Conservation (phyloP, 2,329 filamentous ascomycete species). For the Monosporascus sp. region DNA sequence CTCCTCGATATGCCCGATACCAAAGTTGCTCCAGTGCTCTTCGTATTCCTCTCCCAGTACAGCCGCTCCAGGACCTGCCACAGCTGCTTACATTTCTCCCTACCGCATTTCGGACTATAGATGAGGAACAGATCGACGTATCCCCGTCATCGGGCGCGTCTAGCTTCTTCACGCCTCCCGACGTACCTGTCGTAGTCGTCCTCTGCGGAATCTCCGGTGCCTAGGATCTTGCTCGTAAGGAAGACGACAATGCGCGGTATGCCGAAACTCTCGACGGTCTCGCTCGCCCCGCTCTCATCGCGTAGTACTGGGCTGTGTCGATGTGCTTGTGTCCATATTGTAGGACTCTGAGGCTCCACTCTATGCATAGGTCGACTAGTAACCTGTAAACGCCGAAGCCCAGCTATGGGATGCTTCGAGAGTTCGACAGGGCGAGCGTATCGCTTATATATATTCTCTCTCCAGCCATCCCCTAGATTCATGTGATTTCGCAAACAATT, state of each 20-base stretch:
- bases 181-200: constrained; percentile 53
- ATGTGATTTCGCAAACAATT: too few species aligned
- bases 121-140: constrained; percentile 67
- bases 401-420: constrained; percentile 54
- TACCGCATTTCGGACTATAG: constrained; percentile 54
- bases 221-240: constrained; percentile 67
- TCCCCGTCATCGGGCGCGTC: constrained; percentile 41
- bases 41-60: constrained; percentile 52
- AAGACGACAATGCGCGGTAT: constrained; percentile 46
- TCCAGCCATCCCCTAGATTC: too few species aligned
- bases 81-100: constrained; percentile 51
- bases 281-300: constrained; percentile 63
- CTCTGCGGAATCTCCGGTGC: constrained; percentile 46
- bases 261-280: constrained; percentile 52
- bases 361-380: constrained; percentile 45
- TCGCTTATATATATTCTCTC: constrained; percentile 30
- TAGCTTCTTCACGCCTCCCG: constrained; percentile 60
- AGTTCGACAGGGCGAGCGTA: constrained; percentile 44
- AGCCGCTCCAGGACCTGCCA: constrained; percentile 63
- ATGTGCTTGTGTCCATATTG: constrained; percentile 55
- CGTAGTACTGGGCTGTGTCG: constrained; percentile 59
- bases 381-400: constrained; percentile 70
- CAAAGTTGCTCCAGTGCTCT: constrained; percentile 67
- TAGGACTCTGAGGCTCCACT: constrained; percentile 55
- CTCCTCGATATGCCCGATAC: constrained; percentile 62